Percentiles rank a stretch among this genome's conserved stretches.
phyloP scores from a whole-genome alignment of 1,139 yeast genomes.

The Pichia sp. region DNA sequence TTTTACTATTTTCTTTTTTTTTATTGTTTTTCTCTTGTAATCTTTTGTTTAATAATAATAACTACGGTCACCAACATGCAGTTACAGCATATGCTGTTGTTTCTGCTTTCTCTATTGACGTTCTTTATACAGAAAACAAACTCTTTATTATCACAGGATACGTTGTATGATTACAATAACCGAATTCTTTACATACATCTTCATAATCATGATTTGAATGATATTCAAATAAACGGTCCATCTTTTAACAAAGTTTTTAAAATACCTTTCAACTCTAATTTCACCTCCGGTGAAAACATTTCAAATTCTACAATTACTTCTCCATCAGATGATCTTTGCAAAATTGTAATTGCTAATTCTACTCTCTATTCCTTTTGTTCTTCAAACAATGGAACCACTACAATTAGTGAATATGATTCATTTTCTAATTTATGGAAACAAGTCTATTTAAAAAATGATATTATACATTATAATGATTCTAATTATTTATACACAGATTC shows the following conservation, averaged over 20 bases:
- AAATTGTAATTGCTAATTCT: slow-evolving; percentile 19
- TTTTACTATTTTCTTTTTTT: too few relatives aligned
- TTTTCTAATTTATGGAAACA: slow-evolving; percentile 25
- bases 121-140: background rate
- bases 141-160: slow-evolving; percentile 28
- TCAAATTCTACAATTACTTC: slow-evolving; percentile 19
- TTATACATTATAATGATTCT: slow-evolving; percentile 28
- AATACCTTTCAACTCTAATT: slow-evolving; percentile 30
- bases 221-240: slow-evolving; percentile 19
- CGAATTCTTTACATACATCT: slow-evolving; percentile 37
- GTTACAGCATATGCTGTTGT: background rate
- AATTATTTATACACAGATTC: slow-evolving; percentile 37
- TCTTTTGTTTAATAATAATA: too few relatives aligned
- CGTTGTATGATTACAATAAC: slow-evolving; percentile 36
- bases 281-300: slow-evolving; percentile 22
- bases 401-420: slow-evolving; percentile 19
- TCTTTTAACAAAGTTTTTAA: slow-evolving; percentile 25
- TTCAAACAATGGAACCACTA: background rate
- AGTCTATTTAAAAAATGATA: slow-evolving; percentile 15
- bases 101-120: background rate
- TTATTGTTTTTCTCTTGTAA: too few relatives aligned
- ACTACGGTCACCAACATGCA: background rate
- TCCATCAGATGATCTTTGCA: slow-evolving; percentile 26
- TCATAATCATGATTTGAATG: slow-evolving; percentile 23
- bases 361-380: slow-evolving; percentile 25